phyloP scores from a whole-genome alignment of 73 alveolate species.

The Durusdinium trenchii region DNA sequence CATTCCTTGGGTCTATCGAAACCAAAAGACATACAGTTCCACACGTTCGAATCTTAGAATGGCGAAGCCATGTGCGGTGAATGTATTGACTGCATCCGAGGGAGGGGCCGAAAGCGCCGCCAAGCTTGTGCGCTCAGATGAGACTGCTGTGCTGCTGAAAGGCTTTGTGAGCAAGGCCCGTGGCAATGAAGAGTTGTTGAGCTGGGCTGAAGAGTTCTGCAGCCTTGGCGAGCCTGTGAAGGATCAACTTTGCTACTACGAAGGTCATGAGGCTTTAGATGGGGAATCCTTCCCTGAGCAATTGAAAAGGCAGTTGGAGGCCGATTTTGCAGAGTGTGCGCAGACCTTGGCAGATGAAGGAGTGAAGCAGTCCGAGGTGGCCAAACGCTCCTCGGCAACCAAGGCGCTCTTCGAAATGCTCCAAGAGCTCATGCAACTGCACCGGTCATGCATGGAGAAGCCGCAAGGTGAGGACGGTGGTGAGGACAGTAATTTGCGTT shows the following conservation, averaged over 20 bases:
- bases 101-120: no score
- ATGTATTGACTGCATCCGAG: no score
- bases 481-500: slow-evolving; percentile 45
- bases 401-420: slow-evolving; percentile 25
- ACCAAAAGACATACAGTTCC: no score
- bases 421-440: slow-evolving; percentile 55
- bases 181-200: not conserved
- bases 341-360: not conserved
- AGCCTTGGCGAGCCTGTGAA: slow-evolving; percentile 61
- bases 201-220: slow-evolving; percentile 62
- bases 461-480: not conserved
- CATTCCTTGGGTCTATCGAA: no score
- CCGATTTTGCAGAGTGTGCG: slow-evolving; percentile 15
- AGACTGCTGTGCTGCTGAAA: slow-evolving; percentile 28
- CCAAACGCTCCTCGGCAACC: not conserved
- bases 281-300: slow-evolving; percentile 64
- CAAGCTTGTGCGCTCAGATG: no score
- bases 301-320: slow-evolving; percentile 61
- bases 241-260: slow-evolving; percentile 82
- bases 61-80: no score
- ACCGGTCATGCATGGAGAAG: not conserved
- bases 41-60: no score
- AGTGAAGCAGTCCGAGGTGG: slow-evolving; percentile 33
- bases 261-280: slow-evolving; percentile 27
- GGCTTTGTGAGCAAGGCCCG: slow-evolving; percentile 4